Evolutionary conservation across 2,329 filamentous ascomycete species (phyloP), one percentile per base, ranked within the genome.

Genomic region (Pseudohalonectria lignicola): DNA sequence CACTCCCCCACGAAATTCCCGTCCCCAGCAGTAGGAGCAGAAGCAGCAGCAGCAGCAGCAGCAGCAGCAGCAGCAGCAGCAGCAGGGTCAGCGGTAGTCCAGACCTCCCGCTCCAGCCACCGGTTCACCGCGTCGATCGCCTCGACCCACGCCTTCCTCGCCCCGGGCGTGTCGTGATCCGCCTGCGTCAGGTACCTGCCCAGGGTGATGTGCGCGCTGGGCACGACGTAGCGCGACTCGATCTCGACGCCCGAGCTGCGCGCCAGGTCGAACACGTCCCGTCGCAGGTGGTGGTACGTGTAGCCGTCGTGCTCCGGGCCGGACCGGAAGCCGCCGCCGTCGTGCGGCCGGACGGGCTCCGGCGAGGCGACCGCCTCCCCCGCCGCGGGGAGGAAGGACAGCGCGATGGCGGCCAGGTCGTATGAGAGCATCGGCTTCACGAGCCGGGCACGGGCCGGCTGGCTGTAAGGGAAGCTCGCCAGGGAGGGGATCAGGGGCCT

Each of bases 271-370:
- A 80, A 92, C 11, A 93, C 55, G 53, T 94, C 86, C 4, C 81
- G 72, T 3, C 90, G 78, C 8, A 96, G 74, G 57, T 96, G 90
- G 54, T 95, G 90, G 56, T 95, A 95, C 0, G 83, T 88, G 60
- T 86, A 95, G 1, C 48, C 52, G 47, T 92, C 82, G 15, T 74
- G 69, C 29, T 51, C 30, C n/a, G n/a, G n/a, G n/a, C n/a, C n/a
- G n/a, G n/a, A n/a, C 26, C 15, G 40, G 4, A 47, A 46, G 10
- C 52, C 44, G 4, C 34, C 45, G n/a, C 36, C 39, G 17, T 35
- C 26, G 4, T 51, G 50, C 21, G 61, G 57, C 1, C 64, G 60
- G 4, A 56, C 53, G 1, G 67, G 57, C 4, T 59, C 41, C 1
- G 68, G 64, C 16, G 63, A 62, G 18, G 55, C 28, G 2, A 54